A percentile compares a stretch with the other conserved stretches of the same genome.
Conservation (phyloP, 495 filamentous ascomycete genomes). For the Hyaloscypha bicolor region DNA sequence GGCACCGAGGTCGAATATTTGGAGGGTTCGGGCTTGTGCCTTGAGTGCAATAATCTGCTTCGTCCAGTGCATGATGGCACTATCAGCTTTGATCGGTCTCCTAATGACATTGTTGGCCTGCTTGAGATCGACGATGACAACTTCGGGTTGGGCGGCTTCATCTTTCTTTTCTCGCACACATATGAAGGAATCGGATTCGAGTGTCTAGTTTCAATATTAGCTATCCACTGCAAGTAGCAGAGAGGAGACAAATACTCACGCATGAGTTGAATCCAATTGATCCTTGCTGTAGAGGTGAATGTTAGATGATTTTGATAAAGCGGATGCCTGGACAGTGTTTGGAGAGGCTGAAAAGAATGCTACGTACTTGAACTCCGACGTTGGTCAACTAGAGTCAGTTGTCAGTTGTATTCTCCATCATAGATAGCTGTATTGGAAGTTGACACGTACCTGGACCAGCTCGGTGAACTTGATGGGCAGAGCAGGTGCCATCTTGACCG, state of each 20-base stretch:
- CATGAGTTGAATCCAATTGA: conserved; percentile 97
- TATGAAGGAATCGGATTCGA: conserved; percentile 95
- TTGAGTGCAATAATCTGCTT: conserved; percentile 95
- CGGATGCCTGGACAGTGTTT: conserved; percentile 21
- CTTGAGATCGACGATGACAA: conserved; percentile 96
- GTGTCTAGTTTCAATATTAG: conserved; percentile 61
- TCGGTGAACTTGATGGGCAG: conserved; percentile 96
- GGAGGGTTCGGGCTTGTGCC: conserved; percentile 87
- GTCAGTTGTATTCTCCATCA: conserved; percentile 21
- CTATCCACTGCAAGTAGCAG: conserved; percentile 10
- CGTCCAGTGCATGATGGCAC: conserved; percentile 99
- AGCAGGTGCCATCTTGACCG: conserved; percentile 64
- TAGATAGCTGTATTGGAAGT: neutral
- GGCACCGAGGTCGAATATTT: conserved; percentile 91
- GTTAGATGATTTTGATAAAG: conserved; percentile 41
- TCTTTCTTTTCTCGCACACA: conserved; percentile 92
- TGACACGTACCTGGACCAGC: conserved; percentile 74
- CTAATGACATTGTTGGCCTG: conserved; percentile 83
- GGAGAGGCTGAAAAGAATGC: conserved; percentile 10
- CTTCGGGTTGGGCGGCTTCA: conserved; percentile 80
- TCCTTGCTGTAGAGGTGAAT: conserved; percentile 53
- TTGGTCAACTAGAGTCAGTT: conserved; percentile 63
- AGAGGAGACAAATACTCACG: conserved; percentile 58
- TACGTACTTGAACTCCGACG: conserved; percentile 78
- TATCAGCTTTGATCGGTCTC: conserved; percentile 97